phyloP scores from a whole-genome alignment of 306 rosid genomes.

The Luffa aegyptiaca region DNA sequence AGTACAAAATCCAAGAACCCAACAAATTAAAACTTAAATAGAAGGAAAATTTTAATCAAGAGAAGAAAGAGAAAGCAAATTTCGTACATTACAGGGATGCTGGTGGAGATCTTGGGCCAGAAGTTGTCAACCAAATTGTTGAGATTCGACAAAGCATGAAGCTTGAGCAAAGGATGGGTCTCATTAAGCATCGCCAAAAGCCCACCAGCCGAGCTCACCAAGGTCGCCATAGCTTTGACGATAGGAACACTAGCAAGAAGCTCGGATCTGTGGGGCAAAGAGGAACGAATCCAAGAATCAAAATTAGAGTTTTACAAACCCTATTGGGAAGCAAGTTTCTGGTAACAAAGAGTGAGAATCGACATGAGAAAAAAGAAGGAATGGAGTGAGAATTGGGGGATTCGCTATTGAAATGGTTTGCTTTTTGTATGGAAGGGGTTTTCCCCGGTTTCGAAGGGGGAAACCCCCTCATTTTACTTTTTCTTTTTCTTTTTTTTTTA shows the following conservation, averaged over 20 bases:
- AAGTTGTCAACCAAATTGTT: constrained; percentile 78
- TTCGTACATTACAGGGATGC: constrained; percentile 81
- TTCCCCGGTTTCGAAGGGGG: too few relatives aligned
- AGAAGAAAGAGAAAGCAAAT: constrained; percentile 1
- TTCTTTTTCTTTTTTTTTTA: too few relatives aligned
- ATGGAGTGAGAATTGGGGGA: constrained; percentile 6
- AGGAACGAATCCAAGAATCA: background rate
- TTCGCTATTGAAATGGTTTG: background rate
- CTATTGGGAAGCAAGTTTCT: background rate
- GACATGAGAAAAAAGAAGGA: background rate
- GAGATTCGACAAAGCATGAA: constrained; percentile 83
- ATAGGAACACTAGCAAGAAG: background rate
- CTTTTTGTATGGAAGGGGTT: background rate
- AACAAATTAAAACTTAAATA: too few relatives aligned
- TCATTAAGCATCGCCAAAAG: constrained; percentile 94
- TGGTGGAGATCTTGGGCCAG: constrained; percentile 99
- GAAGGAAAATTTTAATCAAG: background rate
- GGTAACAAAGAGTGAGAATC: background rate
- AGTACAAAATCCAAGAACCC: background rate
- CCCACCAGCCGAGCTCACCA: constrained; percentile 91
- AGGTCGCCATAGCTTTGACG: constrained; percentile 39
- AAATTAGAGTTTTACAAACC: constrained; percentile 6
- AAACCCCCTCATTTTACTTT: too few relatives aligned
- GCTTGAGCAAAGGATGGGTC: constrained; percentile 68
- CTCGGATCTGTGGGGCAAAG: background rate